Evolutionary conservation across 2,329 filamentous ascomycete species (phyloP).

Genomic region (Coniella lustricola): DNA sequence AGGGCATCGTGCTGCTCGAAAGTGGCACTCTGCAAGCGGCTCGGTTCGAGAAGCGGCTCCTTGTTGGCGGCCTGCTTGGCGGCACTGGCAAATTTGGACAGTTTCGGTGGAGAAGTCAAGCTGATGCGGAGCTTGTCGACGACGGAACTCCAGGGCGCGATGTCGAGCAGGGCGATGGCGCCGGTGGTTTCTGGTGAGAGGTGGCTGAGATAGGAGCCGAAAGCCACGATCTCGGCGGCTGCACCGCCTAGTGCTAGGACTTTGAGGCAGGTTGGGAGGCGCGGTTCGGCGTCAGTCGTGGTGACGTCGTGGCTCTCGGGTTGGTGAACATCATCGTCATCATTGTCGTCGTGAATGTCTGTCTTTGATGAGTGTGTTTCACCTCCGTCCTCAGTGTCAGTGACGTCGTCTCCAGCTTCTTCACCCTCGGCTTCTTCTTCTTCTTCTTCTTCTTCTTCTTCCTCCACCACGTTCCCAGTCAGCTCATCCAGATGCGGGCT

Average conservation of each 20-base stretch:
- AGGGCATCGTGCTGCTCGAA: conserved; percentile 47
- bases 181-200: conserved; percentile 19
- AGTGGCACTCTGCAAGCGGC: conserved; percentile 29
- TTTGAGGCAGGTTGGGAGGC: no score
- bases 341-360: no score
- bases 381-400: no score
- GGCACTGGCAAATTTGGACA: conserved; percentile 25
- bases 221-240: conserved; percentile 54
- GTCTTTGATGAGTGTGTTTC: no score
- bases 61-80: conserved; percentile 38
- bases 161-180: conserved; percentile 64
- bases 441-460: background rate
- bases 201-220: conserved; percentile 37
- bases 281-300: no score
- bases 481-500: conserved; percentile 24
- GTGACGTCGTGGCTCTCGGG: no score
- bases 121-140: conserved; percentile 49
- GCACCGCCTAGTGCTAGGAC: conserved; percentile 49
- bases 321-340: no score
- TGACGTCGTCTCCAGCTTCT: background rate
- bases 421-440: background rate
- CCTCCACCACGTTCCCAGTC: background rate
- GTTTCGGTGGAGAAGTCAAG: conserved; percentile 43
- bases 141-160: conserved; percentile 68
- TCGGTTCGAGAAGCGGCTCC: conserved; percentile 33